Evolutionary conservation across 2,329 filamentous ascomycete genomes (phyloP).

Genomic region (Aspergillus intermedius): DNA sequence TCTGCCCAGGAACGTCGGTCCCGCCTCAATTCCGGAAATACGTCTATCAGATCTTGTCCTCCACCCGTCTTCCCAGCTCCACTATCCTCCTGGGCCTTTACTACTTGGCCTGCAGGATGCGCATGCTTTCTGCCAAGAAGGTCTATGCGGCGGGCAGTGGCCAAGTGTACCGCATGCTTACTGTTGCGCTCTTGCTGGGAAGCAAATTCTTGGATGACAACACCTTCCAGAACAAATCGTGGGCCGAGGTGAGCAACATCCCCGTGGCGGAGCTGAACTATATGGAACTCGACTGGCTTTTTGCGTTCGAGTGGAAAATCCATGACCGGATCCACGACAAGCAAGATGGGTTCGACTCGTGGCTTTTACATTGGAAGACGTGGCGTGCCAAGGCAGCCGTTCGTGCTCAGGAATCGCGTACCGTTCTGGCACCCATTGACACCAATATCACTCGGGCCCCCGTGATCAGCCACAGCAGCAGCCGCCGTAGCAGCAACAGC

Average conservation of each 20-base stretch:
- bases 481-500: background rate
- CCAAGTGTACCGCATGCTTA: constrained; percentile 81
- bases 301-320: constrained; percentile 73
- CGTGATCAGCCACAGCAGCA: constrained; percentile 28
- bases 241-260: constrained; percentile 92
- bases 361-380: constrained; percentile 60
- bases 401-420: constrained; percentile 40
- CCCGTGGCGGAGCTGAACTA: constrained; percentile 74
- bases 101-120: constrained; percentile 78
- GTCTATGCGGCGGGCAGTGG: constrained; percentile 55
- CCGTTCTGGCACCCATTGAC: constrained; percentile 56
- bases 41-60: constrained; percentile 81
- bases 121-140: constrained; percentile 56
- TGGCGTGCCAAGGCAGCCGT: constrained; percentile 50
- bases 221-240: constrained; percentile 94
- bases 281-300: constrained; percentile 82
- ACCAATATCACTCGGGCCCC: constrained; percentile 54
- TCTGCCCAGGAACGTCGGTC: constrained; percentile 56
- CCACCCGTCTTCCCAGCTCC: constrained; percentile 80
- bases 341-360: constrained; percentile 60
- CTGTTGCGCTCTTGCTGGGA: constrained; percentile 74
- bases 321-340: constrained; percentile 77
- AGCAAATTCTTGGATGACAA: constrained; percentile 97
- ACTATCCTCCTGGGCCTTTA: constrained; percentile 87
- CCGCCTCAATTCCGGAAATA: constrained; percentile 81